A percentile compares a stretch with the other conserved stretches of the same genome.
These are phyloP conservation scores for Termitomyces bulborhizus DNA, from an alignment of 768 basidiomycete species.

Conservation along the genomic window DNA sequence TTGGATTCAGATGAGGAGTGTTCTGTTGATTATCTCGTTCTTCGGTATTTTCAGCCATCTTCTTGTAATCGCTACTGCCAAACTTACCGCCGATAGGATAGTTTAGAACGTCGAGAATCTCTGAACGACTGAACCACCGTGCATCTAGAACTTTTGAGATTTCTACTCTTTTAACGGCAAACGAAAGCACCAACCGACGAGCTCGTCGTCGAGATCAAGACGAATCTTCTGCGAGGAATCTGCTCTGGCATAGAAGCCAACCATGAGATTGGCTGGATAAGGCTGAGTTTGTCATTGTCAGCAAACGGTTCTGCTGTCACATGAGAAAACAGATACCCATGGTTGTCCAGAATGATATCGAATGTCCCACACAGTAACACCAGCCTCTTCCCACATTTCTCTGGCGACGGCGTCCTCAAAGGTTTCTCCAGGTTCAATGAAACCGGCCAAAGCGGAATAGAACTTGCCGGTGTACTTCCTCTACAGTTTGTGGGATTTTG, in stretches of 20 bases:
- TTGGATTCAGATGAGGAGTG: conserved; percentile 9
- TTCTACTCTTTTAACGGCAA: neutral
- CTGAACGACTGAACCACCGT: conserved; percentile 77
- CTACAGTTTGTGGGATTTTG: conserved; percentile 23
- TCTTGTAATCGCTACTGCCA: conserved; percentile 42
- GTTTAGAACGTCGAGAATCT: conserved; percentile 60
- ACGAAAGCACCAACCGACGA: conserved; percentile 56
- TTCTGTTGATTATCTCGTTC: conserved; percentile 21
- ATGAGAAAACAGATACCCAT: conserved; percentile 46
- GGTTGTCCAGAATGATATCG: conserved; percentile 84
- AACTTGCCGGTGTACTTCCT: conserved; percentile 62
- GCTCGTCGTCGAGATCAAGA: conserved; percentile 88
- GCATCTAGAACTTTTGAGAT: conserved; percentile 51
- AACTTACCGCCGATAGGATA: conserved; percentile 47
- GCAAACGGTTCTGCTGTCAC: neutral
- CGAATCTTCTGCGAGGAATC: conserved; percentile 72
- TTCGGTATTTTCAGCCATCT: conserved; percentile 34
- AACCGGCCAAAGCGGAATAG: conserved; percentile 91
- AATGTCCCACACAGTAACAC: conserved; percentile 79
- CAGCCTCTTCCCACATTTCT: conserved; percentile 96
- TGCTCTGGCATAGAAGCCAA: conserved; percentile 80
- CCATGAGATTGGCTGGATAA: conserved; percentile 86
- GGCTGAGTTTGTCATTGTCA: conserved; percentile 44
- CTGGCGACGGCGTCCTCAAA: conserved; percentile 91
- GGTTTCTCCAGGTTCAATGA: conserved; percentile 90